Percentiles rank a stretch among this genome's conserved stretches.
These are phyloP conservation scores for Tolypocladium cylindrosporum DNA, from an alignment of 2,329 filamentous ascomycete genomes.

Conservation along the genomic window DNA sequence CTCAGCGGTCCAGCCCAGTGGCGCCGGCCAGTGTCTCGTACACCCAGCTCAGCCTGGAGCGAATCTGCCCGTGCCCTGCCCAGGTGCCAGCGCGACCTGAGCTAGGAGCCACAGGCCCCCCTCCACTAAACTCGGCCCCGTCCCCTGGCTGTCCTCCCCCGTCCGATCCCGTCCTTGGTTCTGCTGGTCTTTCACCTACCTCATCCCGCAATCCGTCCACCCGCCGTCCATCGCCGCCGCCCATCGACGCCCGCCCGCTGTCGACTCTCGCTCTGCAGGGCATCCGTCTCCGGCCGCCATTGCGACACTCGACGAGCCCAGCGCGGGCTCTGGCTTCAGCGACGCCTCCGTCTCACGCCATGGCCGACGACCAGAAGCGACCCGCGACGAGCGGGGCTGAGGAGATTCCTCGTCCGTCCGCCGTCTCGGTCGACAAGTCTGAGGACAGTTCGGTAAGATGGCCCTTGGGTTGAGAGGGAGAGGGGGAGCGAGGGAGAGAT, in stretches of 20 bases:
- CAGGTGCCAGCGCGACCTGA: neutral
- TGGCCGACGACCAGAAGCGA: slow-evolving; percentile 21
- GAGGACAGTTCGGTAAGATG: slow-evolving; percentile 5
- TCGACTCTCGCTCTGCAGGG: neutral
- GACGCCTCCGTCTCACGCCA: slow-evolving; percentile 8
- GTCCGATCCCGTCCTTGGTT: neutral
- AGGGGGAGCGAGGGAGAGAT: too few species aligned
- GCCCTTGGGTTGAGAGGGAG: neutral
- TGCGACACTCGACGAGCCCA: slow-evolving; percentile 2
- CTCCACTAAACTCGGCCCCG: neutral
- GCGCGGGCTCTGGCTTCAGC: slow-evolving; percentile 6
- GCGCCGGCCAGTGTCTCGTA: too few species aligned
- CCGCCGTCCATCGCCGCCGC: neutral
- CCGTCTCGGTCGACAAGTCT: slow-evolving; percentile 5
- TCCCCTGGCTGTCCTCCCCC: neutral
- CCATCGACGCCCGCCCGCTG: neutral
- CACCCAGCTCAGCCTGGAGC: neutral
- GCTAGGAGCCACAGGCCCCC: neutral
- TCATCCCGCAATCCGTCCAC: neutral
- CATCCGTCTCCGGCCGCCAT: neutral
- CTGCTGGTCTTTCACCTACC: neutral
- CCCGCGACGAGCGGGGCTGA: slow-evolving; percentile 10
- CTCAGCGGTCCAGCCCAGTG: too few species aligned
- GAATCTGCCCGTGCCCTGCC: too few species aligned
- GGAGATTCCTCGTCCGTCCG: slow-evolving; percentile 9